phyloP scores from a whole-genome alignment of 108 stramenopile genomes.

The Fragilaria crotonensis region DNA sequence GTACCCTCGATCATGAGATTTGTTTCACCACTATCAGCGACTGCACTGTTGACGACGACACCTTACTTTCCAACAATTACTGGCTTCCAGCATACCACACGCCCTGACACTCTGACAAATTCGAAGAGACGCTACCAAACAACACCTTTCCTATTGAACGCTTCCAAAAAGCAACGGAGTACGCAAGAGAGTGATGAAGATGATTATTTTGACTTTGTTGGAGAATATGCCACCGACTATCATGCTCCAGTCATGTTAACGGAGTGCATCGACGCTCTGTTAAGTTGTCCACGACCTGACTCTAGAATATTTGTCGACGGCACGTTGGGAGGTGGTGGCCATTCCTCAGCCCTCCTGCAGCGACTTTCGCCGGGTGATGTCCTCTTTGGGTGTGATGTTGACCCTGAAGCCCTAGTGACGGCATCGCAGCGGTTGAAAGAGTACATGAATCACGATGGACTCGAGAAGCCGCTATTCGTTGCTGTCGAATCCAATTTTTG shows the following conservation, averaged over 20 bases:
- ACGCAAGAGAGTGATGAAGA: background rate
- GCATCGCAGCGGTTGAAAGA: slow-evolving; percentile 53
- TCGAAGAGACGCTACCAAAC: no score
- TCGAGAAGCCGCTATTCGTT: slow-evolving; percentile 34
- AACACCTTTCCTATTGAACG: no score
- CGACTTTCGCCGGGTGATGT: slow-evolving; percentile 55
- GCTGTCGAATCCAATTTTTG: slow-evolving; percentile 64
- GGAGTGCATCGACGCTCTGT: slow-evolving; percentile 70
- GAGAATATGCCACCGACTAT: slow-evolving; percentile 60
- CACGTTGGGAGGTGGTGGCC: slow-evolving; percentile 85
- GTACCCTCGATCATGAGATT: no score
- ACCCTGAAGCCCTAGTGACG: slow-evolving; percentile 56
- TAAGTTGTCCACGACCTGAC: slow-evolving; percentile 27
- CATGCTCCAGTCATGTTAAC: slow-evolving; percentile 84
- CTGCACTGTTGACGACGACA: no score
- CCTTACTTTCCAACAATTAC: no score
- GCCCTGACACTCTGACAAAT: no score
- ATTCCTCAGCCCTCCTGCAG: slow-evolving; percentile 63
- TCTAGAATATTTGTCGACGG: slow-evolving; percentile 66
- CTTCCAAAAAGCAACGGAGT: no score
- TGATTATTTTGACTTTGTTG: background rate
- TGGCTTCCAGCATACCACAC: no score
- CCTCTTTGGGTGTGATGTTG: slow-evolving; percentile 79
- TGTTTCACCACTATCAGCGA: no score
- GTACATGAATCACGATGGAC: slow-evolving; percentile 32